Evolutionary conservation across 768 basidiomycete species (phyloP).

Genomic region (Tricholoma sp.): DNA sequence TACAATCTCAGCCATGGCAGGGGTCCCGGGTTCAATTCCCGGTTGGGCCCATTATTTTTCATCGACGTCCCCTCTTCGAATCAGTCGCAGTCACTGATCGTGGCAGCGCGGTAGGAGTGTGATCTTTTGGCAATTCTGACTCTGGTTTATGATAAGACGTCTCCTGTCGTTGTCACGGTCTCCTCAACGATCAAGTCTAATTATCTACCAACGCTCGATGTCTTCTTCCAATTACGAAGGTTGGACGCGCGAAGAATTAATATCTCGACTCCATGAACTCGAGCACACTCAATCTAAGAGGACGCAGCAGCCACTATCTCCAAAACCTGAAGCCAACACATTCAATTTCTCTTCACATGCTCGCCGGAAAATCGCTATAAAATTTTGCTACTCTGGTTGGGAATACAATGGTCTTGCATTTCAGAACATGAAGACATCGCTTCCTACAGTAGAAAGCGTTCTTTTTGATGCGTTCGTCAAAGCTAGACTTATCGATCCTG

Average conservation of each 20-base stretch:
- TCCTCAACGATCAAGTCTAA: slow-evolving; percentile 1
- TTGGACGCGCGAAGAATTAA: slow-evolving; percentile 59
- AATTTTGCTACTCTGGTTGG: slow-evolving; percentile 90
- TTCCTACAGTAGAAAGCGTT: slow-evolving; percentile 90
- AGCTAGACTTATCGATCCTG: slow-evolving; percentile 70
- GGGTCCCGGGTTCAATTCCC: slow-evolving; percentile 27
- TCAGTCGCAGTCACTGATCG: no score
- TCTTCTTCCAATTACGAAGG: slow-evolving; percentile 29
- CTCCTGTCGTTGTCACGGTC: slow-evolving; percentile 10
- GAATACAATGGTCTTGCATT: slow-evolving; percentile 88
- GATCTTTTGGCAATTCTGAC: not conserved
- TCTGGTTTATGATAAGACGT: slow-evolving; percentile 9
- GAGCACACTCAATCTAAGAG: slow-evolving; percentile 30
- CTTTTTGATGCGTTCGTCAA: slow-evolving; percentile 77
- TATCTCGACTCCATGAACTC: slow-evolving; percentile 55
- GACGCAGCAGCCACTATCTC: slow-evolving; percentile 22
- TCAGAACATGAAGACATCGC: slow-evolving; percentile 62
- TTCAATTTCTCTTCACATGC: slow-evolving; percentile 70
- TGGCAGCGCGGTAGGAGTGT: no score
- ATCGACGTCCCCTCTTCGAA: not conserved
- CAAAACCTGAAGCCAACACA: slow-evolving; percentile 14
- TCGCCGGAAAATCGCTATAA: slow-evolving; percentile 86
- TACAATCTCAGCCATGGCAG: slow-evolving; percentile 13
- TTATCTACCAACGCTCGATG: slow-evolving; percentile 10
- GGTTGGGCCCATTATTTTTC: slow-evolving; percentile 18